Evolutionary conservation across 2,329 filamentous ascomycete species (phyloP).

Genomic region (Calonectria leucothoes): DNA sequence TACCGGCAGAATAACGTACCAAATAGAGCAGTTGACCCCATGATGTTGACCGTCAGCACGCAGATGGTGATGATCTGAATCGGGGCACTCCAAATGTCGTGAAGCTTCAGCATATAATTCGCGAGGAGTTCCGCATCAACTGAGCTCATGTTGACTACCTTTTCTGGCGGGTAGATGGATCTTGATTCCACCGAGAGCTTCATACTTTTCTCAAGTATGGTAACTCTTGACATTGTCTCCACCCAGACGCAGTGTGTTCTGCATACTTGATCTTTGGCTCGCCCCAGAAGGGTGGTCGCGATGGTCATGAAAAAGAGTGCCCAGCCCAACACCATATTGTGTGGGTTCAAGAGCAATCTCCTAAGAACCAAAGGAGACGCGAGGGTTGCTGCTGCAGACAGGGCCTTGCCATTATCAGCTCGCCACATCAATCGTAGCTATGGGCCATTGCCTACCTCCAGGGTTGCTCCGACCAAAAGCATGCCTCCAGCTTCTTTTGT

Average conservation of each 20-base stretch:
- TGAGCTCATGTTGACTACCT: neutral
- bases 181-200: neutral
- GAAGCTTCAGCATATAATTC: neutral
- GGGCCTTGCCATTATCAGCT: neutral
- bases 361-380: neutral
- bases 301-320: neutral
- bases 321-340: neutral
- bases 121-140: neutral
- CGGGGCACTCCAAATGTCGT: neutral
- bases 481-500: neutral
- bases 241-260: neutral
- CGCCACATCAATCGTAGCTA: neutral
- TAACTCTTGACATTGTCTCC: neutral
- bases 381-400: neutral
- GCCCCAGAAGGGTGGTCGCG: neutral
- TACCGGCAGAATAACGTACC: neutral
- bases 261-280: neutral
- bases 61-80: neutral
- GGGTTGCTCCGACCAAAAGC: neutral
- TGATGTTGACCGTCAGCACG: neutral
- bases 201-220: neutral
- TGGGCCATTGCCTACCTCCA: neutral
- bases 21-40: neutral
- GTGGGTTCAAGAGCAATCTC: neutral
- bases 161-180: neutral